Percentiles rank a stretch among this genome's conserved stretches.
Evolutionary conservation across 495 filamentous ascomycete genomes (phyloP).

Genomic region (Aspergillus asperescens): DNA sequence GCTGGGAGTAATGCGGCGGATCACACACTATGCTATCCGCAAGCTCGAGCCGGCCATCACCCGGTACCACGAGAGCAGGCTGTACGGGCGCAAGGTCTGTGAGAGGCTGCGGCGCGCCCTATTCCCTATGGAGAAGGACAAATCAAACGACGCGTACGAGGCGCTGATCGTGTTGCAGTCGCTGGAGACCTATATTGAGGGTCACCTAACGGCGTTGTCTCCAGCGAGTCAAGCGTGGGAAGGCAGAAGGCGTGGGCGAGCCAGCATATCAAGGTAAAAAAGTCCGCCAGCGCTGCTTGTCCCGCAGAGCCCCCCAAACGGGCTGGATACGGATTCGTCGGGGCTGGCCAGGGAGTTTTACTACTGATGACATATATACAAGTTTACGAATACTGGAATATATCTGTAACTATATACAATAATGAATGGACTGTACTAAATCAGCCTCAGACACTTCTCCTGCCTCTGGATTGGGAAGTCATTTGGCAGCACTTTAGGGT

Average conservation of each 20-base stretch:
- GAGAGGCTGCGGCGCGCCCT: constrained; percentile 3
- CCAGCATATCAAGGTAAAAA: constrained; percentile 13
- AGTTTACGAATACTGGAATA: too few relatives aligned
- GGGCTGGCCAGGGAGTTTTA: background rate
- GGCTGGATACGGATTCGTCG: background rate
- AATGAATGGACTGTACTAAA: too few relatives aligned
- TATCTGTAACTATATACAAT: too few relatives aligned
- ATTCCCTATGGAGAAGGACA: background rate
- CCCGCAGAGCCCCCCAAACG: background rate
- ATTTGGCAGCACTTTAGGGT: too few relatives aligned
- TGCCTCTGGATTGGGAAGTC: too few relatives aligned
- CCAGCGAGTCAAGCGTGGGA: constrained; percentile 20
- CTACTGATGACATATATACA: too few relatives aligned
- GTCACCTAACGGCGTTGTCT: constrained; percentile 9
- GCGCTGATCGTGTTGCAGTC: constrained; percentile 8
- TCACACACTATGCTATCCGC: background rate
- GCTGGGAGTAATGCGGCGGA: constrained; percentile 5
- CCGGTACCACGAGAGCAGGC: constrained; percentile 16
- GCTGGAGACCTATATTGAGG: constrained; percentile 12
- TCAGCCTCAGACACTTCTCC: too few relatives aligned
- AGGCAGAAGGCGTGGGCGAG: constrained; percentile 16
- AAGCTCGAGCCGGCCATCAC: constrained; percentile 3
- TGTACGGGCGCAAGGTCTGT: constrained; percentile 2
- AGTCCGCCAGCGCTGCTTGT: constrained; percentile 17
- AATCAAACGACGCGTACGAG: background rate